These are phyloP conservation scores for Metarhizium rileyi DNA, from an alignment of 2,329 filamentous ascomycete genomes.

Conservation along the genomic window DNA sequence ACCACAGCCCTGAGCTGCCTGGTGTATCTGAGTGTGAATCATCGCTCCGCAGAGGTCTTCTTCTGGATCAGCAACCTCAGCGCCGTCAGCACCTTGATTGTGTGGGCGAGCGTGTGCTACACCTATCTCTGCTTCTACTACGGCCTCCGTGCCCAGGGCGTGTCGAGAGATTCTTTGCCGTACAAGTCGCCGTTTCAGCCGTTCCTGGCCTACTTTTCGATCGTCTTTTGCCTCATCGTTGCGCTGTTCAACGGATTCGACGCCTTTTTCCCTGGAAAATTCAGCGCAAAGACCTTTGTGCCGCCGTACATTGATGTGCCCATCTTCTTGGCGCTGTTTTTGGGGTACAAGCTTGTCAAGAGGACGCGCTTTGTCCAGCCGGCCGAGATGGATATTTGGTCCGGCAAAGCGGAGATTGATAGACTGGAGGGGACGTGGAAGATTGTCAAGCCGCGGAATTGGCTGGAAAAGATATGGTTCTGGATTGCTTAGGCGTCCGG, in stretches of 20 bases:
- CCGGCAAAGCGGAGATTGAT: conserved; percentile 30
- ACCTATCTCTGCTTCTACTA: conserved; percentile 62
- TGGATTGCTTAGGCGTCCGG: conserved; percentile 31
- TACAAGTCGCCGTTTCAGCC: conserved; percentile 60
- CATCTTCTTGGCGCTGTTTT: conserved; percentile 53
- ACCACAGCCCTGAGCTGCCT: conserved; percentile 50
- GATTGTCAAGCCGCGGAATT: conserved; percentile 24
- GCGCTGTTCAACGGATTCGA: conserved; percentile 64
- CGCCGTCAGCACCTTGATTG: conserved; percentile 60
- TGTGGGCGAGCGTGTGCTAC: conserved; percentile 57
- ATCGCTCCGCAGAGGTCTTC: conserved; percentile 49
- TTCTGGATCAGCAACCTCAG: conserved; percentile 51
- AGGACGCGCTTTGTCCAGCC: conserved; percentile 38
- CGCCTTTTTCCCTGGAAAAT: conserved; percentile 52
- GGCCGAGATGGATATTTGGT: conserved; percentile 30
- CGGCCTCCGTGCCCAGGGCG: conserved; percentile 53
- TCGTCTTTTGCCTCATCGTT: conserved; percentile 53
- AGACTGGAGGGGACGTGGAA: conserved; percentile 27
- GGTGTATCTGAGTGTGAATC: conserved; percentile 51
- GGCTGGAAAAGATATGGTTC: conserved; percentile 29
- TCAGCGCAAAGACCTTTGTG: conserved; percentile 43
- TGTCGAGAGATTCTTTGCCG: conserved; percentile 53
- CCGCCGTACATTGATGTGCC: conserved; percentile 62
- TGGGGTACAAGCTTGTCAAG: conserved; percentile 56
- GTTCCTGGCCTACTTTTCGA: conserved; percentile 54